Evolutionary conservation across 129 eudicot species (phyloP).

Genomic region (Chrysanthemum lavandulifolium): DNA sequence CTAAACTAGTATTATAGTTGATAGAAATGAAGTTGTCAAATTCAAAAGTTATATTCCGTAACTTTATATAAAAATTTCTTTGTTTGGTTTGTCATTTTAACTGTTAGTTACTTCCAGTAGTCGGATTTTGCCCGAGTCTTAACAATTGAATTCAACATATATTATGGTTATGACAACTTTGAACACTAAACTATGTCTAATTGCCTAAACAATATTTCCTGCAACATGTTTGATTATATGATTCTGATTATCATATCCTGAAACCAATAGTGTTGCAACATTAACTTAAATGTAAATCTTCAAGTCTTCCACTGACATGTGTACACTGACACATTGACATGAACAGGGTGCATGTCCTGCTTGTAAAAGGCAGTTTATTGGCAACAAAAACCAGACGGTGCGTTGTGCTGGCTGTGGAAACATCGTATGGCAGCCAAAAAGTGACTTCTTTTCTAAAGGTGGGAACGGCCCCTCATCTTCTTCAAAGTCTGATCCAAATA

Average conservation of each 20-base stretch:
- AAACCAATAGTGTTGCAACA: not conserved
- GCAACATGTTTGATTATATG: too few relatives aligned
- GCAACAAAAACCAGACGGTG: conserved; percentile 66
- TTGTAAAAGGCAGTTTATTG: conserved; percentile 78
- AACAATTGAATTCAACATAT: too few relatives aligned
- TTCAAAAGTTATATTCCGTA: too few relatives aligned
- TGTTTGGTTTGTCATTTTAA: too few relatives aligned
- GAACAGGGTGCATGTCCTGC: conserved; percentile 90
- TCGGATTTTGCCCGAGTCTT: too few relatives aligned
- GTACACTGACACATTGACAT: not conserved
- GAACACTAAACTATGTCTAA: too few relatives aligned
- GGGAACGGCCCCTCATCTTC: conserved; percentile 42
- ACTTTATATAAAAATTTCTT: too few relatives aligned
- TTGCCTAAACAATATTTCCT: too few relatives aligned
- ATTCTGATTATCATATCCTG: too few relatives aligned
- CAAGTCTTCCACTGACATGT: not conserved
- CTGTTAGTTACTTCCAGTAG: not conserved
- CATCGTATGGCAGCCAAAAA: conserved; percentile 87
- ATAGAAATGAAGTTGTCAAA: too few relatives aligned
- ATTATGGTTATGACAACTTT: too few relatives aligned
- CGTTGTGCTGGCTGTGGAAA: conserved; percentile 84
- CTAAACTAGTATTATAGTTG: too few relatives aligned
- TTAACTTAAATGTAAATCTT: not conserved
- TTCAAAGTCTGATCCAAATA: conserved; percentile 68
- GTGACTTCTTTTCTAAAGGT: conserved; percentile 68